Base-by-base conservation (phyloP, 768 basidiomycete species). In the Boletus subcaerulescens region DNA sequence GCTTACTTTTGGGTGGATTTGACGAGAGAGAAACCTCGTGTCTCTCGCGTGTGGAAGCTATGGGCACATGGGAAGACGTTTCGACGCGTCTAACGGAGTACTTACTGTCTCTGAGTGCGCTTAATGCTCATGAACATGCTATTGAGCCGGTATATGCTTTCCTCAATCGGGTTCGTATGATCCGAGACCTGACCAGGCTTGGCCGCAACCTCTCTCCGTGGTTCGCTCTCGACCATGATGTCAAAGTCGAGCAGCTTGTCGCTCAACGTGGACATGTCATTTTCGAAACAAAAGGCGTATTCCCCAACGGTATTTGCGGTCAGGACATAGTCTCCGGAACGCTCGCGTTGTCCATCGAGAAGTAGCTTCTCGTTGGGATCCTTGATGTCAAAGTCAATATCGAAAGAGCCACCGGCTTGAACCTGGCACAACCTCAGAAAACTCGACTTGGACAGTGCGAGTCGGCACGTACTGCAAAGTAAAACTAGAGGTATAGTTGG, bases 171-270 rank as follows among this genome's bases (percentile, higher is more conserved):
- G 50, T 83, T 91, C 24, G 97, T 98, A 61, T 98, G 97, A 57
- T 98, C 95, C 13, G 88, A 77, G 36, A 99, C 84, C 71, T 93
- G 90, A 14, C 87, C 87, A 5, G 89, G 82, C 70, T 93, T 95
- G 10, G 89, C 91, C 3, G 94, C 91, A 3, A 93, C 81, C 65
- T 93, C 87, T 48, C 93, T 78, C 48, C 97, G 79, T 2, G 97
- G 97, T 68, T 98, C 96, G 57, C 89, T 93, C 80, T 99, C 97
- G 45, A 93, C 93, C 93, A 98, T 95, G 73, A 99, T 98, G 71
- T 92, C 89, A 68, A 93, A 90, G 74, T 93, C 91, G 64, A 99
- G 82, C 45, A 98, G 82, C 72, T 98, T 98, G 74, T 93, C 92
- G 13, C 91, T 89, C 60, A 97, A 79, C 5, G 92, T 91, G 24